Base-by-base conservation (phyloP, 1,284 basidiomycete species). In the Neotropicomus parvogracilis region DNA sequence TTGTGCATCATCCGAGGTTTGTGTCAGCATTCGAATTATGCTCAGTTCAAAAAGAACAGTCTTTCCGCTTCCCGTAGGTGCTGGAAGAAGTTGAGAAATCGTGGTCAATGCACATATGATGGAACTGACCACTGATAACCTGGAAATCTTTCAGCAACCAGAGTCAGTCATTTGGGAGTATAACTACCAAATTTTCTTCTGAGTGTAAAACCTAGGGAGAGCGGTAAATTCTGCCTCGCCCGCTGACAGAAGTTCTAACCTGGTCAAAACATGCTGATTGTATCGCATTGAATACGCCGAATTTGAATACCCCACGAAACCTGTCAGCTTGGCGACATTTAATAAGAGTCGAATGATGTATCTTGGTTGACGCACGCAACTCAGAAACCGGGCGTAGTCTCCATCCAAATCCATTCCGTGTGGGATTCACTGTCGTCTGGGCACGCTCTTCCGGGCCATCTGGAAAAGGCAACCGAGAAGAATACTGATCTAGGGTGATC, bases 41-140 rank as follows among this genome's bases (percentile, higher is more conserved):
- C 90, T 83, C 11, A 99, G 72, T 65, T 99, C 95, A 58, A 99
- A 99, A 7, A 98, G 69, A 1, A 89, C 91, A 0, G 95, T 94
- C 69, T 97, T 97, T 21, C 94, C 94, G 39, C 91, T 89, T 20
- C 93, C 91, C 7, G 93, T 97, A 0, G 93, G 93, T 1, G 94
- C 93, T 85, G 61, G 24, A 34, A 28, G 28, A 41, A n/a, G 46
- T 43, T 44, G 33, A 46, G 35, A 52, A 40, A 57, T 49, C 16
- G 36, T 43, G 19, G 19, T 34, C 33, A 11, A 27, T 44, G 24
- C 35, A 7, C 33, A 50, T 24, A 39, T 41, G 28, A 41, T n/a
- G 35, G 19, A 50, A 57, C 72, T 48, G 63, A 91, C 89, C 86
- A 56, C 87, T 88, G 31, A 91, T 80, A 41, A 92, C 84, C 80